Percentiles rank a stretch among this genome's conserved stretches.
Evolutionary conservation across 306 rosid genomes (phyloP).

Genomic region (Pyrus communis): DNA sequence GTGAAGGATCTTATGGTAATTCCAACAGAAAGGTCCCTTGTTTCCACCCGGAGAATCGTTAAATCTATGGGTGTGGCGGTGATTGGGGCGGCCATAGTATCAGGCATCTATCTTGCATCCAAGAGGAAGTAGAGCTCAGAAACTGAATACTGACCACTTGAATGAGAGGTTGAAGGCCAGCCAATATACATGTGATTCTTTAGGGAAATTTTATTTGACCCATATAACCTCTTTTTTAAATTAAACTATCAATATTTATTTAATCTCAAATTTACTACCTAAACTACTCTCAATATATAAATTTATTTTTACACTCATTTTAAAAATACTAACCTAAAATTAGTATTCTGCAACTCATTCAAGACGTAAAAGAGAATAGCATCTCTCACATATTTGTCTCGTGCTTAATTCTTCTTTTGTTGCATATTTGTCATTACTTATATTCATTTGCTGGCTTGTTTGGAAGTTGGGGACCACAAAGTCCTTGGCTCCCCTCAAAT

Average conservation of each 20-base stretch:
- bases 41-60: slow-evolving; percentile 37
- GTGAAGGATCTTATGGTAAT: slow-evolving; percentile 62
- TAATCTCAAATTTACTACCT: no score
- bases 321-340: no score
- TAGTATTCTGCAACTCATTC: no score
- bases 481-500: neutral
- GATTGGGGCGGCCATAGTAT: slow-evolving; percentile 65
- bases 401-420: no score
- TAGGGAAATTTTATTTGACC: no score
- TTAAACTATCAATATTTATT: no score
- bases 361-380: no score
- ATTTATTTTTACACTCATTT: no score
- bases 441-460: neutral
- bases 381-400: no score
- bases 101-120: slow-evolving; percentile 63
- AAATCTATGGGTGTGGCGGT: slow-evolving; percentile 51
- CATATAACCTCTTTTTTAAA: no score
- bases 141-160: neutral
- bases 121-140: slow-evolving; percentile 40
- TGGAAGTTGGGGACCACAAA: neutral
- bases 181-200: neutral
- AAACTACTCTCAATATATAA: no score
- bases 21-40: slow-evolving; percentile 36
- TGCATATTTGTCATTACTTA: neutral
- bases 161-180: neutral